These are phyloP conservation scores for Geosmithia putterillii DNA, from an alignment of 2,329 filamentous ascomycete species.

Conservation along the genomic window DNA sequence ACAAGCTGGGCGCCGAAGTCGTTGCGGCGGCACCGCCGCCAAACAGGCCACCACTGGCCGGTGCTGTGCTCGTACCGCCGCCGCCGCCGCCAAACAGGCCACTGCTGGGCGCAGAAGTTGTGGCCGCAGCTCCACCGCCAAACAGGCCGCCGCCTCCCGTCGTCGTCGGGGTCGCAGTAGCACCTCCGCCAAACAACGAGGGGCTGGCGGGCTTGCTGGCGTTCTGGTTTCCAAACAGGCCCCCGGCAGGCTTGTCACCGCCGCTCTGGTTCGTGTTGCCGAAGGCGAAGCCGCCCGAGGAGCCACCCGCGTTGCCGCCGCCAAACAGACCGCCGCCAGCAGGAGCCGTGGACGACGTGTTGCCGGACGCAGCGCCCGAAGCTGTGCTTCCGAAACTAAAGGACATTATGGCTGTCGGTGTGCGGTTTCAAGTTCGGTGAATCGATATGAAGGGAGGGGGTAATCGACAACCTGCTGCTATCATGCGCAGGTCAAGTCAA, in stretches of 20 bases:
- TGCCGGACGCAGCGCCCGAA: conserved; percentile 18
- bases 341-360: conserved; percentile 21
- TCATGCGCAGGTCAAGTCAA: not conserved
- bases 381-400: conserved; percentile 23
- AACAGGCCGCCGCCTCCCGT: conserved; percentile 11
- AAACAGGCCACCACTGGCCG: conserved; percentile 26
- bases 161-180: conserved; percentile 10
- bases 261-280: conserved; percentile 1
- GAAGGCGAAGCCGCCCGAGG: not conserved
- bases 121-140: conserved; percentile 5
- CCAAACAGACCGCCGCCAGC: conserved; percentile 29
- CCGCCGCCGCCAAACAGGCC: conserved; percentile 8
- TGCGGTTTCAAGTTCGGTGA: not conserved
- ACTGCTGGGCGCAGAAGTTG: conserved; percentile 5
- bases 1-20: conserved; percentile 3
- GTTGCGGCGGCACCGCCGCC: conserved; percentile 9
- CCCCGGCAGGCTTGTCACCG: not conserved
- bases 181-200: conserved; percentile 9
- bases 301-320: conserved; percentile 1
- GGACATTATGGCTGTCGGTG: conserved; percentile 15
- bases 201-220: conserved; percentile 8
- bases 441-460: not conserved
- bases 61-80: not conserved
- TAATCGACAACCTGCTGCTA: not conserved
- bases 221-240: conserved; percentile 6